Conservation (phyloP, 2,329 filamentous ascomycete genomes). For the Aspergillus intermedius region DNA sequence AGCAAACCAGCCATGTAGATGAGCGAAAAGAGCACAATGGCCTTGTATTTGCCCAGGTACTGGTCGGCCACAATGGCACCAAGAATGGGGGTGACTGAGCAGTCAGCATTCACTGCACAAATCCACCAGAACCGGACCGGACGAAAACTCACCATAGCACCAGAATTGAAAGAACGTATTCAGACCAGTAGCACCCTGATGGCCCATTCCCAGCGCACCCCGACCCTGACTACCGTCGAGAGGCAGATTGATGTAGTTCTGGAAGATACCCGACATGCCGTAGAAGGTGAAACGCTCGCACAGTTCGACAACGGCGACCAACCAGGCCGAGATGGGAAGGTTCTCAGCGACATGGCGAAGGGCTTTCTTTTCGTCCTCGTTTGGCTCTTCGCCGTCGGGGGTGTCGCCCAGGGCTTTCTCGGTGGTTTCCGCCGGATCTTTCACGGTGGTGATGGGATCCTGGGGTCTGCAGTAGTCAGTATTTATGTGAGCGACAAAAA, state of each 20-base stretch:
- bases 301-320: slow-evolving; percentile 52
- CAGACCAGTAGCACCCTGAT: slow-evolving; percentile 43
- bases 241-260: slow-evolving; percentile 49
- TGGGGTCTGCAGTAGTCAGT: slow-evolving; percentile 10
- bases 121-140: background rate
- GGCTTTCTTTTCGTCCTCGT: slow-evolving; percentile 44
- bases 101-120: too few relatives aligned
- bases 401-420: slow-evolving; percentile 28
- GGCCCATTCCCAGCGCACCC: slow-evolving; percentile 39
- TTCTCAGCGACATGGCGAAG: slow-evolving; percentile 51
- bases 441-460: slow-evolving; percentile 14
- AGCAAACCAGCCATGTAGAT: slow-evolving; percentile 55
- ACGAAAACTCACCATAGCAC: slow-evolving; percentile 40
- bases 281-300: slow-evolving; percentile 56
- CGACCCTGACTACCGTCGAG: slow-evolving; percentile 33
- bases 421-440: slow-evolving; percentile 20
- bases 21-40: slow-evolving; percentile 50
- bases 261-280: slow-evolving; percentile 49
- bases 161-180: slow-evolving; percentile 52
- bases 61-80: slow-evolving; percentile 56
- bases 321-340: slow-evolving; percentile 50
- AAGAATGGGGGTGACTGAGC: slow-evolving; percentile 48
- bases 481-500: background rate
- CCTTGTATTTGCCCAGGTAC: slow-evolving; percentile 56
- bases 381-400: slow-evolving; percentile 49